Evolutionary conservation across 2,329 filamentous ascomycete genomes (phyloP).

Genomic region (Paecilomyces sp.): DNA sequence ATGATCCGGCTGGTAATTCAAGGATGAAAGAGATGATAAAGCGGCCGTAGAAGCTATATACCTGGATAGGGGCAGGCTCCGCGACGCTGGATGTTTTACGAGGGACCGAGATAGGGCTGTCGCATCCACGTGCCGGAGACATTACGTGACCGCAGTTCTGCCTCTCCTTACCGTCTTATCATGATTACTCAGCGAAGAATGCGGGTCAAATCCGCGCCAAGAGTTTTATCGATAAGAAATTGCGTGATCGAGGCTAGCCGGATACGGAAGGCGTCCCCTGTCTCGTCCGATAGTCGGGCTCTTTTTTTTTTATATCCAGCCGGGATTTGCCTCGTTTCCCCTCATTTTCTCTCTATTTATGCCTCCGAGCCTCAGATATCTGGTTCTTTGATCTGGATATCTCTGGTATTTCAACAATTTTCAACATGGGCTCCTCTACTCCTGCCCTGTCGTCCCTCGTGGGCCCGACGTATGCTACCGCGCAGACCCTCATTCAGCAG

Average conservation of each 20-base stretch:
- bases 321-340: conserved; percentile 1
- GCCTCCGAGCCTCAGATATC: neutral
- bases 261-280: conserved; percentile 6
- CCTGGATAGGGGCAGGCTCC: neutral
- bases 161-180: neutral
- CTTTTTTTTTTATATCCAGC: conserved; percentile 1
- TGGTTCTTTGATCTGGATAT: neutral
- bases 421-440: conserved; percentile 25
- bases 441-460: conserved; percentile 55
- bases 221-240: conserved; percentile 12
- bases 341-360: neutral
- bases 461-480: conserved; percentile 86
- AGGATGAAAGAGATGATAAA: neutral
- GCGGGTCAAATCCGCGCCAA: neutral
- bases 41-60: neutral
- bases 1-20: neutral
- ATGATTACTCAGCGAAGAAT: neutral
- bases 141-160: neutral
- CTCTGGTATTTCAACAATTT: conserved; percentile 1
- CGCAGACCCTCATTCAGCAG: conserved; percentile 90
- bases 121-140: neutral
- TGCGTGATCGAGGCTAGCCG: conserved; percentile 10
- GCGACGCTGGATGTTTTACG: neutral
- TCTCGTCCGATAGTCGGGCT: neutral
- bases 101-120: neutral